Evolutionary conservation across 805 yeast genomes (phyloP).

Genomic region (Suhomyces pyralidae): DNA sequence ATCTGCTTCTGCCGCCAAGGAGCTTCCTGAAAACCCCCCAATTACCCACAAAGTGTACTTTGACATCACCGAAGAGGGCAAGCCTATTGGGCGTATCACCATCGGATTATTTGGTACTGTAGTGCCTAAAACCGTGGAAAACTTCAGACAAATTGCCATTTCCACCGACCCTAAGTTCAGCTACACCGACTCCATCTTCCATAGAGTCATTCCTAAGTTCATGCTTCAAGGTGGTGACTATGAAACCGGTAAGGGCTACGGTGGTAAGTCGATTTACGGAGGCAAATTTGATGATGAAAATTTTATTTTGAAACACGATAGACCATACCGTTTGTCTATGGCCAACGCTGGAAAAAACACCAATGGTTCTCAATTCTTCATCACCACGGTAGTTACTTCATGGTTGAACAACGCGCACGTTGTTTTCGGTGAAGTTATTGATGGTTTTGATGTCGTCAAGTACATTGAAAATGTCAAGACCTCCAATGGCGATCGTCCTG

Average conservation of each 20-base stretch:
- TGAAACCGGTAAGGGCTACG: slow-evolving; percentile 66
- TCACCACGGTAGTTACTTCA: slow-evolving; percentile 83
- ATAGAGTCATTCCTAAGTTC: slow-evolving; percentile 67
- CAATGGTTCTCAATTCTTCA: slow-evolving; percentile 93
- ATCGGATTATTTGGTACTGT: slow-evolving; percentile 85
- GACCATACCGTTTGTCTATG: slow-evolving; percentile 70
- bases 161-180: slow-evolving; percentile 56
- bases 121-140: slow-evolving; percentile 82
- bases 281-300: slow-evolving; percentile 73
- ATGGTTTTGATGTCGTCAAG: slow-evolving; percentile 79
- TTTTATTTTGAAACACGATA: slow-evolving; percentile 63
- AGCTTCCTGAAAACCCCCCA: slow-evolving; percentile 43
- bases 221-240: slow-evolving; percentile 91
- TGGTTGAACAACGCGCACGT: slow-evolving; percentile 97
- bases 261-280: slow-evolving; percentile 83
- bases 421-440: slow-evolving; percentile 91
- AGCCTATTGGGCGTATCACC: slow-evolving; percentile 73
- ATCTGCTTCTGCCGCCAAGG: slow-evolving; percentile 9
- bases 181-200: slow-evolving; percentile 64
- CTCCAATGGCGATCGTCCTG: slow-evolving; percentile 68
- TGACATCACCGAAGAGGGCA: slow-evolving; percentile 78
- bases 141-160: slow-evolving; percentile 74
- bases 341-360: slow-evolving; percentile 76
- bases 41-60: slow-evolving; percentile 81
- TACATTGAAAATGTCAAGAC: slow-evolving; percentile 75